A percentile compares a stretch with the other conserved stretches of the same genome.
These are phyloP conservation scores for Lomentospora prolificans DNA, from an alignment of 2,329 filamentous ascomycete species.

Conservation along the genomic window DNA sequence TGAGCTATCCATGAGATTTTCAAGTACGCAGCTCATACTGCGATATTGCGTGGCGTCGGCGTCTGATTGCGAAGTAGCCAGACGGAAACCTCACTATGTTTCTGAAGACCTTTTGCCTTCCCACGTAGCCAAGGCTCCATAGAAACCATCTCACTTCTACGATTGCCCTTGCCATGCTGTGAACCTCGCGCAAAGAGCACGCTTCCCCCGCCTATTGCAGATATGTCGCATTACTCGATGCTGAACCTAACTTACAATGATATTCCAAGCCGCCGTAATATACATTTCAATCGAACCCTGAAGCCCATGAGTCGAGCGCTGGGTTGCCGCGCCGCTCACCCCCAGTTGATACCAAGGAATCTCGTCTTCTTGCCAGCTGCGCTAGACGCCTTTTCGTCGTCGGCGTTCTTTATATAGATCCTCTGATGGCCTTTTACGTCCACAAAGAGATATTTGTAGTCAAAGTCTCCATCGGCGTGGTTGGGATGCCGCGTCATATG, in stretches of 20 bases:
- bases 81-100: too few species aligned
- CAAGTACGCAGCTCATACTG: too few species aligned
- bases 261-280: not conserved
- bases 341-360: conserved; percentile 55
- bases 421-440: conserved; percentile 64
- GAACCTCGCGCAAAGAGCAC: too few species aligned
- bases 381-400: conserved; percentile 19
- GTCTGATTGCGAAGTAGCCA: too few species aligned
- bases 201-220: too few species aligned
- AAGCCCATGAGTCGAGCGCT: not conserved
- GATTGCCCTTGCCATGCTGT: too few species aligned
- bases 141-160: too few species aligned
- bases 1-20: too few species aligned
- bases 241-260: not conserved
- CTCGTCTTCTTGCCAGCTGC: conserved; percentile 34
- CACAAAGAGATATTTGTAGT: conserved; percentile 71
- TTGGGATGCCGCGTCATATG: conserved; percentile 65
- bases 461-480: conserved; percentile 46
- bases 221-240: too few species aligned
- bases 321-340: conserved; percentile 17
- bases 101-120: too few species aligned
- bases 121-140: too few species aligned
- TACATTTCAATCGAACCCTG: not conserved
- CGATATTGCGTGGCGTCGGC: too few species aligned
- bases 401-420: conserved; percentile 56